Base-by-base conservation (phyloP, 805 yeast species). In the Candida takata region DNA sequence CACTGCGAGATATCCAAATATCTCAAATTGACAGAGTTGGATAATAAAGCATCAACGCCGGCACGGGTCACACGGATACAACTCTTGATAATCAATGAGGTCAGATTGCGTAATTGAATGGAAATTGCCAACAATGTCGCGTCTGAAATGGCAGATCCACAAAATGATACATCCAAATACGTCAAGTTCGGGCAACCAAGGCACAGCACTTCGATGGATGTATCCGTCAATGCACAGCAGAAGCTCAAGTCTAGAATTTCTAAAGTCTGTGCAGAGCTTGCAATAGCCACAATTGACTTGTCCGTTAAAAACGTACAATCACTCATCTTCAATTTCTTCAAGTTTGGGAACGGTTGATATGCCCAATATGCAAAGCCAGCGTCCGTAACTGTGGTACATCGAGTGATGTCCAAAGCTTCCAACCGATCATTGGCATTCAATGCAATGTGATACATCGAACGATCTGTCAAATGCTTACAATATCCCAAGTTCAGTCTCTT, bases 81-180 rank as follows among this genome's bases (percentile, higher is more conserved):
- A 2, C 92, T 90, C 35, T 74, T 75, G 14, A 82, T 63, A 4
- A 62, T 60, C 35, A 83, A 60, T 16, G 60, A 52, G 35, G 69
- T 68, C 43, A 83, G 55, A 24, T 62, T 50, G 36, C 67, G 59
- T 42, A 81, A 58, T 43, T 76, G 72, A 24, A 73, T 53, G 3
- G 84, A 74, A 8, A 83, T 65, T 1, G 80, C 71, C 25, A 74
- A 65, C 27, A 82, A 54, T 1, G 86, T 75, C 13, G 77, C 68
- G 48, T 83, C 90, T 49, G 85, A 77, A 5, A 83, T 86, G 1
- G 90, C 88, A 21, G 82, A 70, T 4, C 90, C 90, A 57, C 90
- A 83, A 49, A 80, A 83, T 8, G 84, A 75, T 24, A 82, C 54
- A 45, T 79, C 79, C 41, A 83, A 58, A 15, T 58, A 55, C 29